These are phyloP conservation scores for Gamsiella multidivaricata DNA, from an alignment of 192 early-diverging fungal species.

Conservation along the genomic window DNA sequence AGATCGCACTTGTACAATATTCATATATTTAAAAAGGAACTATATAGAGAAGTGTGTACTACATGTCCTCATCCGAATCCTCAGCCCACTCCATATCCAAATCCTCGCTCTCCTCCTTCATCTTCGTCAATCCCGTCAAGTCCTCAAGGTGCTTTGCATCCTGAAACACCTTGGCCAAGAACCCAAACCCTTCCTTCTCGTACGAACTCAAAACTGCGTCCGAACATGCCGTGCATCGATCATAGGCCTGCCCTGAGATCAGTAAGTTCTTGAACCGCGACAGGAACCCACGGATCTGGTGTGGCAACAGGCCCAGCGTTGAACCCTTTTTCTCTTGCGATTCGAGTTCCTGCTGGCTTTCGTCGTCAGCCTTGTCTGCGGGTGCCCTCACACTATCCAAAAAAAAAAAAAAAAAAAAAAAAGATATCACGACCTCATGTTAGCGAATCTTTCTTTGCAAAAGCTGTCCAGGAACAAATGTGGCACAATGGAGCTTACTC, in stretches of 20 bases:
- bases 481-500: too few species aligned
- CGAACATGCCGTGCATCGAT: slow-evolving; percentile 94
- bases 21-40: too few species aligned
- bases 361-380: slow-evolving; percentile 63
- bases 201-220: slow-evolving; percentile 71
- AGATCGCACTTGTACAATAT: too few species aligned
- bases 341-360: slow-evolving; percentile 16
- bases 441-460: not conserved
- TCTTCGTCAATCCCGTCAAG: slow-evolving; percentile 81
- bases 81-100: slow-evolving; percentile 85
- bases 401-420: not conserved
- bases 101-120: slow-evolving; percentile 85
- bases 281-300: slow-evolving; percentile 96
- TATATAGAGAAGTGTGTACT: not conserved
- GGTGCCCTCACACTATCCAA: slow-evolving; percentile 50
- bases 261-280: slow-evolving; percentile 85
- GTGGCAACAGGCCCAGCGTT: slow-evolving; percentile 82
- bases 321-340: slow-evolving; percentile 5
- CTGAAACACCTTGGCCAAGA: slow-evolving; percentile 79
- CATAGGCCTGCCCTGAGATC: slow-evolving; percentile 85
- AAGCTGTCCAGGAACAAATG: too few species aligned
- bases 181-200: slow-evolving; percentile 73
- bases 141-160: slow-evolving; percentile 85
- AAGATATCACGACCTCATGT: not conserved
- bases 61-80: slow-evolving; percentile 60